phyloP scores from a whole-genome alignment of 352 stramenopile species.

The Phytopythium oedochilum region DNA sequence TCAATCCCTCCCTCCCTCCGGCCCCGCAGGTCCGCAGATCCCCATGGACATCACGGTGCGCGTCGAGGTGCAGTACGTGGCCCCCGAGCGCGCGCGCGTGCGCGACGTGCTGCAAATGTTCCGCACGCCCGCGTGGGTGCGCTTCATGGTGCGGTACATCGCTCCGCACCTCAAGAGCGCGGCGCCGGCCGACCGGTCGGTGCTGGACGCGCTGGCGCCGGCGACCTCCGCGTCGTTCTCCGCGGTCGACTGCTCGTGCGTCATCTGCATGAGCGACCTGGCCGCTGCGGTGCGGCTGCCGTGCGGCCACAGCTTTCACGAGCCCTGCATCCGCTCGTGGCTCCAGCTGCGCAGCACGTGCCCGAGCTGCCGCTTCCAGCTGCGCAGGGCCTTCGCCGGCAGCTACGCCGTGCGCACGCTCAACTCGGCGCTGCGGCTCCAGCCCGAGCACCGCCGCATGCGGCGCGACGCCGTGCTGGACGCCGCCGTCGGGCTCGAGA shows the following conservation, averaged over 20 bases:
- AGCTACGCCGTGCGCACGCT: slow-evolving; percentile 77
- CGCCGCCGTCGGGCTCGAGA: slow-evolving; percentile 45
- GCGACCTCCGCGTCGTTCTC: slow-evolving; percentile 16
- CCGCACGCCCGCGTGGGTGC: slow-evolving; percentile 73
- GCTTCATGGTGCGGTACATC: slow-evolving; percentile 85
- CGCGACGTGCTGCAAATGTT: slow-evolving; percentile 81
- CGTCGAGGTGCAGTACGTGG: slow-evolving; percentile 78
- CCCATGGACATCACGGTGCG: slow-evolving; percentile 83
- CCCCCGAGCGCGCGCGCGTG: slow-evolving; percentile 49
- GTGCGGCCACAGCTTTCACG: slow-evolving; percentile 93
- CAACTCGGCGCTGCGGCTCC: slow-evolving; percentile 72
- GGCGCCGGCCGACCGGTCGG: slow-evolving; percentile 63
- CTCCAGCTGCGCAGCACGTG: slow-evolving; percentile 91
- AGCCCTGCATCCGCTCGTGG: slow-evolving; percentile 91
- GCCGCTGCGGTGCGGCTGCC: slow-evolving; percentile 70
- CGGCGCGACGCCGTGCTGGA: slow-evolving; percentile 57
- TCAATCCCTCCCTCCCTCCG: too few species aligned
- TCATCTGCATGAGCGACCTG: slow-evolving; percentile 91
- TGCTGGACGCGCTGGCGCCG: slow-evolving; percentile 43
- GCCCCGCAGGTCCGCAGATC: too few species aligned
- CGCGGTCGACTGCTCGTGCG: slow-evolving; percentile 52
- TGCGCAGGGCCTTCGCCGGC: slow-evolving; percentile 76
- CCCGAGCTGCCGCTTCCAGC: slow-evolving; percentile 92
- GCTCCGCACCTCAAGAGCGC: slow-evolving; percentile 81
- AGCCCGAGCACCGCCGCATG: slow-evolving; percentile 51